These are phyloP conservation scores for Mallotus nudiflorus DNA, from an alignment of 345 rosid genomes.

Conservation along the genomic window DNA sequence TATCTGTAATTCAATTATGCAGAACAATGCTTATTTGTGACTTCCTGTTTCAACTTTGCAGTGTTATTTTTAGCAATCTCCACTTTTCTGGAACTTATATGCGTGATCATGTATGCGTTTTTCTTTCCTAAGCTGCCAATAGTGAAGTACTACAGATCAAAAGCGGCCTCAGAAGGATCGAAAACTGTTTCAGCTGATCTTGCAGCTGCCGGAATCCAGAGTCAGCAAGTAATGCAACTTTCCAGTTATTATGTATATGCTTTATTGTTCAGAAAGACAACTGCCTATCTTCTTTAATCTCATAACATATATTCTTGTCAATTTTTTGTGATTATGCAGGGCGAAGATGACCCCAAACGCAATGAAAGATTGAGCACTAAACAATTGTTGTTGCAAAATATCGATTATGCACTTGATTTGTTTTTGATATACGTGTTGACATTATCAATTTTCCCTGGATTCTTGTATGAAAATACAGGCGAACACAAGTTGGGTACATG, in stretches of 20 bases:
- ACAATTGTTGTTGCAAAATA: constrained; percentile 52
- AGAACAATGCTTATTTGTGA: neutral
- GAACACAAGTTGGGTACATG: constrained; percentile 57
- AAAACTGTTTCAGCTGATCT: constrained; percentile 80
- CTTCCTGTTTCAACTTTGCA: constrained; percentile 17
- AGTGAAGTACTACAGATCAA: constrained; percentile 77
- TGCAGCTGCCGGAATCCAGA: constrained; percentile 78
- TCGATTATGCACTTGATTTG: constrained; percentile 65
- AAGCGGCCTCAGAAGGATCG: constrained; percentile 89
- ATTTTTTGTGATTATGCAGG: constrained; percentile 36
- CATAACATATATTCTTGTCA: neutral
- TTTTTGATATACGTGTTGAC: constrained; percentile 66
- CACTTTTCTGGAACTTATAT: constrained; percentile 59
- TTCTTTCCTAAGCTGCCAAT: constrained; percentile 73
- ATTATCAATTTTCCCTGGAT: constrained; percentile 80
- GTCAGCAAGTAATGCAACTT: constrained; percentile 9
- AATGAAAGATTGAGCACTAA: constrained; percentile 53
- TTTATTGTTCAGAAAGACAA: too few species aligned
- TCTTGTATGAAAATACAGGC: constrained; percentile 79
- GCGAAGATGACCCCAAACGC: constrained; percentile 32
- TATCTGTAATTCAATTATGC: neutral
- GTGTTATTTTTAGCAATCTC: constrained; percentile 82
- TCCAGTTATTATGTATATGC: neutral
- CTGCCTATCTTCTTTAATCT: too few species aligned
- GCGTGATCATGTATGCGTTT: constrained; percentile 61